Conservation (phyloP, 371 early-diverging fungal species). For the Mortierella sp. region DNA sequence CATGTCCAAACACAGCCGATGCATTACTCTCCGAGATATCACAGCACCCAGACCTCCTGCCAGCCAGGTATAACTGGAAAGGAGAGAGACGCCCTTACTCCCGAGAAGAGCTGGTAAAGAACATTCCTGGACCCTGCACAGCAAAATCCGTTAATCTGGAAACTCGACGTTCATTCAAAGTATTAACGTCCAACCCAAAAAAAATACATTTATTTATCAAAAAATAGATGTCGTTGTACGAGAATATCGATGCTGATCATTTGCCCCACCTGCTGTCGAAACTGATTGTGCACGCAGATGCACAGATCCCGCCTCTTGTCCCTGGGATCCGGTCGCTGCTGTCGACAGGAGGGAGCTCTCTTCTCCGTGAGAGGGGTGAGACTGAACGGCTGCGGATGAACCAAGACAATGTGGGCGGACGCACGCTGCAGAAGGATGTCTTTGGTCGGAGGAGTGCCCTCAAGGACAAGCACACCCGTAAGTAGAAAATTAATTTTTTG, state of each 20-base stretch:
- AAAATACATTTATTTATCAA: slow-evolving; percentile 10
- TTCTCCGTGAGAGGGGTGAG: slow-evolving; percentile 37
- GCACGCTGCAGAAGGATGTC: slow-evolving; percentile 19
- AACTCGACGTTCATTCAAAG: slow-evolving; percentile 1
- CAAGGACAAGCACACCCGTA: slow-evolving; percentile 26
- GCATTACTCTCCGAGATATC: slow-evolving; percentile 65
- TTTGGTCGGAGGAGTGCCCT: slow-evolving; percentile 27
- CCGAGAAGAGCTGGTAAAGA: slow-evolving; percentile 72
- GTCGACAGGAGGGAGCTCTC: slow-evolving; percentile 44
- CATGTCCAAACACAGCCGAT: slow-evolving; percentile 66
- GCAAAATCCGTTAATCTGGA: slow-evolving; percentile 6
- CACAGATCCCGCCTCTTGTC: slow-evolving; percentile 56
- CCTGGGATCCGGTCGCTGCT: slow-evolving; percentile 55
- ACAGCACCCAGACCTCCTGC: slow-evolving; percentile 67
- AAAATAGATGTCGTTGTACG: slow-evolving; percentile 28
- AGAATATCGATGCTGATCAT: slow-evolving; percentile 49
- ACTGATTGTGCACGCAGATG: slow-evolving; percentile 50
- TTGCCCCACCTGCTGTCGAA: slow-evolving; percentile 43
- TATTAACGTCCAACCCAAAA: slow-evolving; percentile 6
- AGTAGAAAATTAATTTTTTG: slow-evolving; percentile 16
- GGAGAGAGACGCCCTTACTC: slow-evolving; percentile 69
- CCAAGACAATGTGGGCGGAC: slow-evolving; percentile 21
- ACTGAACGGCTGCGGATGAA: slow-evolving; percentile 35
- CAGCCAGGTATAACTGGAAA: slow-evolving; percentile 74
- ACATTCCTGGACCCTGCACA: slow-evolving; percentile 22